These are phyloP conservation scores for Parietaria judaica DNA, from an alignment of 306 rosid genomes.

Conservation along the genomic window DNA sequence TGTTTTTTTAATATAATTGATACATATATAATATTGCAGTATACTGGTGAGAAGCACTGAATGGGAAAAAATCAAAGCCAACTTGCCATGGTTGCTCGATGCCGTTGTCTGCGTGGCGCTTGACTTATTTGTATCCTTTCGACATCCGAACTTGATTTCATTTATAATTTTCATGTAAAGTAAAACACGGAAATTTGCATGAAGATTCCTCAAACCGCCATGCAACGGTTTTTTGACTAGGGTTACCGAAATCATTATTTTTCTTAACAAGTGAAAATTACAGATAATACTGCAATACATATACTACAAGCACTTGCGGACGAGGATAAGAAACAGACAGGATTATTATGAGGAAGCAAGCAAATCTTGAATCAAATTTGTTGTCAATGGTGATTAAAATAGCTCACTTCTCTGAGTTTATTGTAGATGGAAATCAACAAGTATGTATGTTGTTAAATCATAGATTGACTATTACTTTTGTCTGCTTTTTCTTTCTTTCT, in stretches of 20 bases:
- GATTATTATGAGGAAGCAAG: constrained; percentile 28
- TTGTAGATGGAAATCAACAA: background rate
- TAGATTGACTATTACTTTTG: background rate
- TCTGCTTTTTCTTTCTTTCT: background rate
- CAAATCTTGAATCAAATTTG: constrained; percentile 25
- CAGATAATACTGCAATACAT: constrained; percentile 73
- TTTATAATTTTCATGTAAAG: background rate
- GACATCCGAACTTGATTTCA: background rate
- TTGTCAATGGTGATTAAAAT: background rate
- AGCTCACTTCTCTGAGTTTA: background rate
- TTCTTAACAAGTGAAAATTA: constrained; percentile 31
- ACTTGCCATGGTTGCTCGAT: constrained; percentile 90
- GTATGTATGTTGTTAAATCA: too few species aligned
- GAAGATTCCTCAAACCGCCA: background rate
- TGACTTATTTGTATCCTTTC: constrained; percentile 88
- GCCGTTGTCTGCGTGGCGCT: constrained; percentile 75
- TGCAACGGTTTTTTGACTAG: too few species aligned
- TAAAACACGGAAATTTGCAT: background rate
- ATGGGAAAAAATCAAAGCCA: constrained; percentile 76
- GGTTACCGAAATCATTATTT: background rate
- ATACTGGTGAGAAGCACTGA: constrained; percentile 66
- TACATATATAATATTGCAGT: constrained; percentile 26
- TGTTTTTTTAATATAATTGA: background rate
- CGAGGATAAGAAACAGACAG: constrained; percentile 10
- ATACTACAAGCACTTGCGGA: constrained; percentile 32